Percentiles rank a stretch among this genome's conserved stretches.
phyloP scores from a whole-genome alignment of 495 filamentous ascomycete species.

The Podospora conica region DNA sequence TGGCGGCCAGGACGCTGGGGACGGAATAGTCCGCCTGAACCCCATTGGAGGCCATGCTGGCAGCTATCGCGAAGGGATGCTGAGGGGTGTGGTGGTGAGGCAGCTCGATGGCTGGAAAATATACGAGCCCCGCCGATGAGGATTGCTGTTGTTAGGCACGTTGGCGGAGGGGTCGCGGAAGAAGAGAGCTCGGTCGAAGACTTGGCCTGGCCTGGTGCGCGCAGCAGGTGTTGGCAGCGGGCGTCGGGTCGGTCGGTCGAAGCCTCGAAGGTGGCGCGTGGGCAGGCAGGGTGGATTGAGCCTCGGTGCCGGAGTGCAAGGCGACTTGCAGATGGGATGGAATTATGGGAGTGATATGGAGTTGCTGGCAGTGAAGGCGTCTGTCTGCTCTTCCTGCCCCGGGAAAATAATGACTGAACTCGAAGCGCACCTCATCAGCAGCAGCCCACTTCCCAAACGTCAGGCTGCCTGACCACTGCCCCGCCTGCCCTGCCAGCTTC shows the following conservation, averaged over 20 bases:
- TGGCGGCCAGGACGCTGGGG: conserved; percentile 66
- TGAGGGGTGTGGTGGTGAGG: neutral
- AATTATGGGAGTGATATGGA: neutral
- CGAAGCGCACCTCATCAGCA: neutral
- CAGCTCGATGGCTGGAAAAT: neutral
- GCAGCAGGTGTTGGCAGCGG: neutral
- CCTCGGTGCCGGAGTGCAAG: neutral
- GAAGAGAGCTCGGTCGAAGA: neutral
- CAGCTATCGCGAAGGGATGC: neutral
- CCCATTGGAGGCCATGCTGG: conserved; percentile 61
- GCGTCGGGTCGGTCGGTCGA: neutral
- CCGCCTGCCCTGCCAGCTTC: neutral
- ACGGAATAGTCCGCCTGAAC: conserved; percentile 67
- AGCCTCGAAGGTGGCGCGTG: neutral
- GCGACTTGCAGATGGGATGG: neutral
- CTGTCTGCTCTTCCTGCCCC: neutral
- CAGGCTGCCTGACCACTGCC: conserved; percentile 1
- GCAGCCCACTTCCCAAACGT: neutral
- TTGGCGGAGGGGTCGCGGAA: neutral
- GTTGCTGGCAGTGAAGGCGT: neutral
- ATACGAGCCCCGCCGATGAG: neutral
- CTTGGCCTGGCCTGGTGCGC: neutral
- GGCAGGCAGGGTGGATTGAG: neutral
- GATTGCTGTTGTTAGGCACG: neutral
- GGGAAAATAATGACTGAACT: conserved; percentile 1